These are phyloP conservation scores for Xylaria intraflava DNA, from an alignment of 495 filamentous ascomycete genomes.

Conservation along the genomic window DNA sequence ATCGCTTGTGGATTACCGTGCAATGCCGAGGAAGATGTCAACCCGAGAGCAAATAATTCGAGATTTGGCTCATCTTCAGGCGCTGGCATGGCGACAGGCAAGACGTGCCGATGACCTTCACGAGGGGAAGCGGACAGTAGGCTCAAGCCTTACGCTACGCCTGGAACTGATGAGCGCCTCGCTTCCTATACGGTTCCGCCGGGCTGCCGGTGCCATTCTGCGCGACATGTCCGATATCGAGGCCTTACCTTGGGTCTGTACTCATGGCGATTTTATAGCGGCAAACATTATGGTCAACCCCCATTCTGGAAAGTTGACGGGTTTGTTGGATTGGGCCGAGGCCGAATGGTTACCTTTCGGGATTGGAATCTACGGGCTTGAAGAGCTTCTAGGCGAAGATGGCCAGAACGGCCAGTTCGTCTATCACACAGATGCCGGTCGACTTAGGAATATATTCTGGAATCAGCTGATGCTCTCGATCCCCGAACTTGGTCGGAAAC, in stretches of 20 bases:
- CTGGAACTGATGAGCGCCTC: conserved; percentile 29
- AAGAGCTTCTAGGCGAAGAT: conserved; percentile 45
- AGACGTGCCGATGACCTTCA: conserved; percentile 13
- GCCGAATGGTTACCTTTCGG: conserved; percentile 52
- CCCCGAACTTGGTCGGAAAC: conserved; percentile 26
- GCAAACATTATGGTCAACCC: conserved; percentile 47
- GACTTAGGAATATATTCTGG: conserved; percentile 45
- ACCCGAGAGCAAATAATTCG: conserved; percentile 32
- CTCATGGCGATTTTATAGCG: conserved; percentile 50
- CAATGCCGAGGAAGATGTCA: conserved; percentile 3
- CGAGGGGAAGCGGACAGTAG: conserved; percentile 25
- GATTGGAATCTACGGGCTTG: conserved; percentile 48
- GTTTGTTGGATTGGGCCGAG: conserved; percentile 57
- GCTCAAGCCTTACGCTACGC: conserved; percentile 30
- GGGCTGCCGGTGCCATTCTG: conserved; percentile 25
- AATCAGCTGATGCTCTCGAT: conserved; percentile 28
- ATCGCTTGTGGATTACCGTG: conserved; percentile 29
- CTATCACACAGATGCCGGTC: conserved; percentile 36
- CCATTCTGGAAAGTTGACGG: conserved; percentile 31
- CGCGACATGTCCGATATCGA: conserved; percentile 31
- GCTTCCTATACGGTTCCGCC: conserved; percentile 34
- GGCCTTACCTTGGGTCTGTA: conserved; percentile 44
- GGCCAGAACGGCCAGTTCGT: conserved; percentile 22
- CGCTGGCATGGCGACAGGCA: conserved; percentile 26
- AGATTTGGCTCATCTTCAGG: conserved; percentile 39